These are phyloP conservation scores for Thinopyrum elongatum DNA, from an alignment of 176 grass and related monocot species.

Conservation along the genomic window DNA sequence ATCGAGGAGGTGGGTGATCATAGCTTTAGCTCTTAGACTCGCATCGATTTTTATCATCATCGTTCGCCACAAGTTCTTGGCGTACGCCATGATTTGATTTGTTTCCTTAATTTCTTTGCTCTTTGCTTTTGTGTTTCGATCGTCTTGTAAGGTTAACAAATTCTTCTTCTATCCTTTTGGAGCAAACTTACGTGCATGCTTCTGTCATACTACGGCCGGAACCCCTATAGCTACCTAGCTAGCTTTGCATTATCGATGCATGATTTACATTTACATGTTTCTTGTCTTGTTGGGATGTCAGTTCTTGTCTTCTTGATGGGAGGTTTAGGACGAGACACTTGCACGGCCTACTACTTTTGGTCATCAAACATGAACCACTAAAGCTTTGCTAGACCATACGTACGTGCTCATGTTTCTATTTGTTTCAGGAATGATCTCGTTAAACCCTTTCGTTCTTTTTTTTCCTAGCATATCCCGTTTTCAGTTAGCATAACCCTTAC, in stretches of 20 bases:
- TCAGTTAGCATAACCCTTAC: background rate
- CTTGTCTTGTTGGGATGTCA: slow-evolving; percentile 41
- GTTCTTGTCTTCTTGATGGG: slow-evolving; percentile 29
- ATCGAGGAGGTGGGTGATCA: slow-evolving; percentile 23
- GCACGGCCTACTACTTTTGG: slow-evolving; percentile 40
- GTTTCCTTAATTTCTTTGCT: background rate
- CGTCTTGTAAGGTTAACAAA: slow-evolving; percentile 43
- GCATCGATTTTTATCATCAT: slow-evolving; percentile 44
- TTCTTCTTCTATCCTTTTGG: slow-evolving; percentile 12
- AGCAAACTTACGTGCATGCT: slow-evolving; percentile 41
- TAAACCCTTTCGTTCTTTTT: background rate
- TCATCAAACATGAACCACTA: slow-evolving; percentile 21
- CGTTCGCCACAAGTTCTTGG: slow-evolving; percentile 47
- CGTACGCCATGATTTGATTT: slow-evolving; percentile 28
- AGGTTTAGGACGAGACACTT: slow-evolving; percentile 42
- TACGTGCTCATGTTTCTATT: background rate
- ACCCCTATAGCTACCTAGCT: slow-evolving; percentile 9
- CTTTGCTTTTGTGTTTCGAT: background rate
- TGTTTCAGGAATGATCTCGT: background rate
- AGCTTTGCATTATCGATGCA: slow-evolving; percentile 19
- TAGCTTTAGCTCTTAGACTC: slow-evolving; percentile 42
- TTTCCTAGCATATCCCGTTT: background rate
- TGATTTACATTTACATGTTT: slow-evolving; percentile 43
- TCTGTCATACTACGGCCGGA: slow-evolving; percentile 20
- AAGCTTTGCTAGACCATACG: background rate